Percentiles rank a stretch among this genome's conserved stretches.
Conservation (phyloP, 768 basidiomycete genomes). For the Pleurotus djamor region DNA sequence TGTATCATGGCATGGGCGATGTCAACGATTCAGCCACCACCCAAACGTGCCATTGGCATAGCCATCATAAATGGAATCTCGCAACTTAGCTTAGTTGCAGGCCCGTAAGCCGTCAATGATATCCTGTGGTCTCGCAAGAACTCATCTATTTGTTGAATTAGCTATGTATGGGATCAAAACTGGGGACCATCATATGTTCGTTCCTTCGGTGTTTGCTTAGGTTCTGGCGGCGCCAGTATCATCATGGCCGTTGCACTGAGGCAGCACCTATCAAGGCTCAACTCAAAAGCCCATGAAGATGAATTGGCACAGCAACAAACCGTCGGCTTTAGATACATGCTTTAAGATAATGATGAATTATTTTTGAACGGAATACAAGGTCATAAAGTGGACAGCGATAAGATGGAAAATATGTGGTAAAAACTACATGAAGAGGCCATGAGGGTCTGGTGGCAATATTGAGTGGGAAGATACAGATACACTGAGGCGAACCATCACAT, state of each 20-base stretch:
- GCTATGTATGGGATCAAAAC: conserved; percentile 45
- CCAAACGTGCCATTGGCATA: conserved; percentile 67
- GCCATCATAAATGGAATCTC: conserved; percentile 66
- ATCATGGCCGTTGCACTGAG: conserved; percentile 29
- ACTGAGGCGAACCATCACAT: too few relatives aligned
- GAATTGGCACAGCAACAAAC: not conserved
- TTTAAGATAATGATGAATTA: too few relatives aligned
- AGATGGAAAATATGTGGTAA: too few relatives aligned
- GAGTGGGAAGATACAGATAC: too few relatives aligned
- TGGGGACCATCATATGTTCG: conserved; percentile 53
- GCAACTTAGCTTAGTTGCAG: conserved; percentile 53
- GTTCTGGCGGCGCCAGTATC: conserved; percentile 36
- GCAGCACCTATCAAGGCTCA: conserved; percentile 21
- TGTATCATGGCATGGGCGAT: conserved; percentile 32
- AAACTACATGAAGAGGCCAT: too few relatives aligned
- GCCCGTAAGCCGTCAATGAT: conserved; percentile 44
- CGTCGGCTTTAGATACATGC: not conserved
- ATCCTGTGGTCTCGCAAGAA: not conserved
- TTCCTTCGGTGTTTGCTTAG: conserved; percentile 58
- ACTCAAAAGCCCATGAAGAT: conserved; percentile 18
- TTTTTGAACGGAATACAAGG: too few relatives aligned
- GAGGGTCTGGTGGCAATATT: too few relatives aligned
- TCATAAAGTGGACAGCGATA: too few relatives aligned
- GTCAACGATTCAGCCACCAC: conserved; percentile 49
- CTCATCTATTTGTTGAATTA: not conserved